These are phyloP conservation scores for Globisporangium radiosum DNA, from an alignment of 352 stramenopile species.

Conservation along the genomic window DNA sequence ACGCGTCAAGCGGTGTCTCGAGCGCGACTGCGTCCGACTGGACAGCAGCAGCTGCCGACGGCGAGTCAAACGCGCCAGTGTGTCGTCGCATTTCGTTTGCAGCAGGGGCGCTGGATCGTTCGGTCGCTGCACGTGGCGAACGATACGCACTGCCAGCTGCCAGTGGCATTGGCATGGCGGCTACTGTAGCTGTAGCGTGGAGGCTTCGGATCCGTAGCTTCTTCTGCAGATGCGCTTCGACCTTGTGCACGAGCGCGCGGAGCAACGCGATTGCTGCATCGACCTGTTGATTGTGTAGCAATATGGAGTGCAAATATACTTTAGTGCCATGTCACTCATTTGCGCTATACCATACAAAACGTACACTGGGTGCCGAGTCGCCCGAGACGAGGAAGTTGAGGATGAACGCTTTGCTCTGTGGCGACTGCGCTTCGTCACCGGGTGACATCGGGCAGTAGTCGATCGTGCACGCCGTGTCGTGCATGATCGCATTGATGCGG, in stretches of 20 bases:
- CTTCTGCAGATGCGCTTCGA: slow-evolving; percentile 46
- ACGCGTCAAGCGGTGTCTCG: slow-evolving; percentile 6
- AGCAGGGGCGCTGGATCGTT: background rate
- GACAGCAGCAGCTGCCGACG: no score
- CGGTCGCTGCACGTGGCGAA: background rate
- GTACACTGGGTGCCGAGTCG: slow-evolving; percentile 27
- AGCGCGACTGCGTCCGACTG: background rate
- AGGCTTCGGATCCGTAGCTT: slow-evolving; percentile 22
- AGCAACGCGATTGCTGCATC: slow-evolving; percentile 40
- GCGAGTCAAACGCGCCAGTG: no score
- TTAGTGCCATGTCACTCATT: background rate
- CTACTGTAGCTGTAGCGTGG: background rate
- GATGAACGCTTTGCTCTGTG: slow-evolving; percentile 21
- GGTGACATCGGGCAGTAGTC: slow-evolving; percentile 62
- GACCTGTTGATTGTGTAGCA: slow-evolving; percentile 14
- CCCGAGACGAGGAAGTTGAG: slow-evolving; percentile 61
- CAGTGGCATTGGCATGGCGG: background rate
- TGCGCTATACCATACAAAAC: background rate
- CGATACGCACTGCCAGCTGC: background rate
- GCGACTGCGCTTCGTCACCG: slow-evolving; percentile 30
- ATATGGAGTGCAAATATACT: no score
- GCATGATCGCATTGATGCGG: slow-evolving; percentile 48
- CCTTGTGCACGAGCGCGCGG: slow-evolving; percentile 32
- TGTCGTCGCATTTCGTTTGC: no score
- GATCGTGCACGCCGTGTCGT: slow-evolving; percentile 40